Evolutionary conservation across 805 yeast species (phyloP), one percentile per base, ranked within the genome.

Genomic region (Candida vartiovaarae): DNA sequence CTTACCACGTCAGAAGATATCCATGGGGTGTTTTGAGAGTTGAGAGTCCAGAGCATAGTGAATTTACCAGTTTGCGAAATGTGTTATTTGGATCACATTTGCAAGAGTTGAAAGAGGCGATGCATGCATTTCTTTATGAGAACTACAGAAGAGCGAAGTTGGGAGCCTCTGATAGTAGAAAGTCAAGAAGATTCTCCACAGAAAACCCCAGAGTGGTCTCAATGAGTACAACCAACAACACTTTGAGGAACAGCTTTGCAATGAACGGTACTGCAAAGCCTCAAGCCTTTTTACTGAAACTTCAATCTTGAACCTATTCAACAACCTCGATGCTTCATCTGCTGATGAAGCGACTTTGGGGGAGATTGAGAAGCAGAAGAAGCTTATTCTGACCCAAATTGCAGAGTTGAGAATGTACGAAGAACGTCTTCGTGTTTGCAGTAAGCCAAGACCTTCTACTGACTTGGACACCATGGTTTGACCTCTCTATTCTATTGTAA

Each of bases 41-140:
- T 35, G 79, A 76, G 44, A 74, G 73, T 56, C 75, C 80, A 10
- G 75, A 72, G 31, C 72, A 72, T 49, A 78, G 84, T 52, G 95
- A 87, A 60, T 82, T 86, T 57, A 67, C 83, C 20, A 70, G 76
- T 38, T 72, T 87, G 63, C 79, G 84, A 57, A 84, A 82, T 52
- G 78, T 85, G 3, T 66, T 87, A 44, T 72, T 87, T 54, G 82
- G 84, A 43, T 81, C 91, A 4, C 95, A 86, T 64, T 71, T 86
- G 62, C 80, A 80, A 58, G 95, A 87, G 53, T 79, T 87, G 62
- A 85, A 84, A 65, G 95, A 86, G 52, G 68, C 75, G 49, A 87
- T 95, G 3, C 88, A 81, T 60, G 82, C 82, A 55, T 68, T 74
- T 32, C 70, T 87, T 50, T 87, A 87, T 64, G 95, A 87, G 59